Evolutionary conservation across 2,329 filamentous ascomycete genomes (phyloP).

Genomic region (Penicillium sp.): DNA sequence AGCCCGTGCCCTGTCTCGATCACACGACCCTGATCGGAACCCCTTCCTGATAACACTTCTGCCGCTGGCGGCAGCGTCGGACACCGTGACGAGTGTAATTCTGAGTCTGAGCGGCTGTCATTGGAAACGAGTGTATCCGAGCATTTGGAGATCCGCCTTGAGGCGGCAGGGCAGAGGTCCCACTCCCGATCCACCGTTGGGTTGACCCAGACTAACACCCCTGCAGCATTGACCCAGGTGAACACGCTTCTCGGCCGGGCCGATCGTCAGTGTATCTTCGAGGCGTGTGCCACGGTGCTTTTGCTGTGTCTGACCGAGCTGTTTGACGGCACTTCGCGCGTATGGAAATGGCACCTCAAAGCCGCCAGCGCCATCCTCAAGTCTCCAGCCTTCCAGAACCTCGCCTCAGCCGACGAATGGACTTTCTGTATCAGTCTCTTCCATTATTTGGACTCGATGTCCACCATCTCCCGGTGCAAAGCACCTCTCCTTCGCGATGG

Average conservation of each 20-base stretch:
- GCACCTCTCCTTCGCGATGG: constrained; percentile 22
- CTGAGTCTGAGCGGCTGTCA: constrained; percentile 29
- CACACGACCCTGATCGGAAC: constrained; percentile 21
- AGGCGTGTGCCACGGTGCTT: constrained; percentile 43
- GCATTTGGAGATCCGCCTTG: constrained; percentile 26
- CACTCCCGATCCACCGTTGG: neutral
- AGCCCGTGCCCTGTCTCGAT: constrained; percentile 23
- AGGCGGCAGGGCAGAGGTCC: constrained; percentile 27
- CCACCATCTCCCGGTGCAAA: constrained; percentile 31
- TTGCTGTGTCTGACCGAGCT: constrained; percentile 46
- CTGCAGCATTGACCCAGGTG: constrained; percentile 24
- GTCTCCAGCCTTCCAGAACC: constrained; percentile 30
- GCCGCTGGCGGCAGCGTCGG: constrained; percentile 26
- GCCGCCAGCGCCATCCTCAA: constrained; percentile 43
- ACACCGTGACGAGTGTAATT: constrained; percentile 28
- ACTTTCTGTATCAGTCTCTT: constrained; percentile 44
- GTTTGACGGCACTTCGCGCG: constrained; percentile 43
- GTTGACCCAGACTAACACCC: neutral
- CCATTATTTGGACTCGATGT: constrained; percentile 32
- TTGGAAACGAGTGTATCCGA: constrained; percentile 29
- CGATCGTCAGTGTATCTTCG: constrained; percentile 34
- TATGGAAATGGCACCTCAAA: constrained; percentile 46
- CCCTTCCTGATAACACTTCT: constrained; percentile 27
- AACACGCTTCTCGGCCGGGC: constrained; percentile 18
- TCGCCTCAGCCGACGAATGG: constrained; percentile 26